Base-by-base conservation (phyloP, 306 rosid species). In the Alnus glutinosa region DNA sequence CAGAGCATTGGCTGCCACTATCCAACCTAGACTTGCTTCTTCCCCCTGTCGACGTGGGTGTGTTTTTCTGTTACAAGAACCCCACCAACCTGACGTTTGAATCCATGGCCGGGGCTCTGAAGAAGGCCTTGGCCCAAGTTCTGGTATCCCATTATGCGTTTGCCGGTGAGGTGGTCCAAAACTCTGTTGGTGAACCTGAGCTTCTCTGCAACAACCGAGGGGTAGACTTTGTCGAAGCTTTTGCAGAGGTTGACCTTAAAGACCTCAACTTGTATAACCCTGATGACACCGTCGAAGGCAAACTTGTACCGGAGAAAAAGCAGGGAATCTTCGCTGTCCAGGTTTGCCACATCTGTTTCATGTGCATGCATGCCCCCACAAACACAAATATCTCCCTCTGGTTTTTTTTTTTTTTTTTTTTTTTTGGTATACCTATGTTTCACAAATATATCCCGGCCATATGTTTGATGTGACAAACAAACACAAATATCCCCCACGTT, bases 11-110 rank as follows among this genome's bases (percentile, higher is more conserved):
- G 93, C 90, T 93, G 0, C 92, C 94, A 55, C 87, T 93, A 34
- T 93, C 97, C 16, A 89, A 93, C 82, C 94, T 91, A 28, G 98
- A 93, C 82, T 82, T 93, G 6, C 90, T 93, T 19, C 82, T 93
- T 15, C 98, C 97, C 1, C 78, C 84, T 0, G 1, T 93, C 0
- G 89, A 93, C 54, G 94, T 89, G 5, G 89, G 92, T 0, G 87
- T 91, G 5, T 93, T 93, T 84, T 89, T 91, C 16, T 93, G 97
- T 78, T 91, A 89, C 87, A 79, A 78, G 9, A 89, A 81, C 1
- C 78, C 36, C 75, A 18, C 10, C 19, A n/a, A 6, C 66, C 39
- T 47, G 16, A 59, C 52, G 59, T 87, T 87, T 51, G 78, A 46
- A 5, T 49, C 85, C 67, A 86, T 81, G 85, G 82, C 77, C 39